phyloP scores from a whole-genome alignment of 108 stramenopile genomes.

The Nitzschia sp. region DNA sequence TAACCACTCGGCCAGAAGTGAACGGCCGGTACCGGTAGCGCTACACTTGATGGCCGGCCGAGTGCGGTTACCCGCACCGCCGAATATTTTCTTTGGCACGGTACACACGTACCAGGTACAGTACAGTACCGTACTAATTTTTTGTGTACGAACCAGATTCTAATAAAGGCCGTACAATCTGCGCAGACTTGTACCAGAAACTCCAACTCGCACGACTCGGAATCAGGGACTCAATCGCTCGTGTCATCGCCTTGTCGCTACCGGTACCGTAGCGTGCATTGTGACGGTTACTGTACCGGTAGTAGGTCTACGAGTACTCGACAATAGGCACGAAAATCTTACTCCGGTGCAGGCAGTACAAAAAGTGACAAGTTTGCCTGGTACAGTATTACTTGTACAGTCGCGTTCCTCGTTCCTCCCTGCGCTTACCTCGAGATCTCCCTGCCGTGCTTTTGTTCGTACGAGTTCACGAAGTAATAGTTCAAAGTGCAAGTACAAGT shows the following conservation, averaged over 20 bases:
- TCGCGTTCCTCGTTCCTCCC: too few species aligned
- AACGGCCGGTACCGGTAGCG: too few species aligned
- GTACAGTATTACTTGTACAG: too few species aligned
- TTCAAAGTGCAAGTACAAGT: too few species aligned
- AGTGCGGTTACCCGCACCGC: too few species aligned
- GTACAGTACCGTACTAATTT: background rate
- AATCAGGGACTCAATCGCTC: too few species aligned
- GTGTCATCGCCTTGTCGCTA: background rate
- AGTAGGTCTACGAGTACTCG: background rate
- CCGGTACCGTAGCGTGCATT: background rate
- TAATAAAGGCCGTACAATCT: background rate
- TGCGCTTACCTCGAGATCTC: too few species aligned
- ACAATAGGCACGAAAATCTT: background rate
- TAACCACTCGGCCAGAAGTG: too few species aligned
- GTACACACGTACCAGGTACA: background rate
- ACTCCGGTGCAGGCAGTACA: background rate
- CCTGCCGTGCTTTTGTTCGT: too few species aligned
- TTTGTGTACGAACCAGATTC: background rate
- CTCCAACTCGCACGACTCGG: background rate
- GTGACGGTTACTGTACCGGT: background rate
- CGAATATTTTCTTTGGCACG: too few species aligned
- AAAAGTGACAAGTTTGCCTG: background rate
- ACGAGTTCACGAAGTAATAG: background rate
- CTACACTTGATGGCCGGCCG: too few species aligned
- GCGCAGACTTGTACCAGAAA: background rate